A percentile compares a stretch with the other conserved stretches of the same genome.
Conservation (phyloP, 139 green algal species). For the Asterochloris erici region DNA sequence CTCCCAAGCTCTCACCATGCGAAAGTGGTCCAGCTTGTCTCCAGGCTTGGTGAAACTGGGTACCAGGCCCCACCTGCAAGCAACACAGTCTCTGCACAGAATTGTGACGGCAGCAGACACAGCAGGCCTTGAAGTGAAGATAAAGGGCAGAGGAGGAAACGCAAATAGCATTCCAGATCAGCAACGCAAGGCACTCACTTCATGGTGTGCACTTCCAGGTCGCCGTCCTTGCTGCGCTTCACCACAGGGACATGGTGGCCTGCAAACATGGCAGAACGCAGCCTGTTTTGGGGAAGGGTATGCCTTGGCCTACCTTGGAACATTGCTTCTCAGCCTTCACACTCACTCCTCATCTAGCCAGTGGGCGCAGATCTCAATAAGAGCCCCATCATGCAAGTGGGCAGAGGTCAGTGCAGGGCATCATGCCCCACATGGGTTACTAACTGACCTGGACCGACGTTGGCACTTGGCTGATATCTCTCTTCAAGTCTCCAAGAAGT, state of each 20-base stretch:
- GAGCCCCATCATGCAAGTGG: too few species aligned
- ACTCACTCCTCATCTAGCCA: too few species aligned
- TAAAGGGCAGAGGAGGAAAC: neutral
- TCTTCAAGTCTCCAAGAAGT: slow-evolving; percentile 33
- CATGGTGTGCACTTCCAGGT: slow-evolving; percentile 53
- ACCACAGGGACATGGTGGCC: slow-evolving; percentile 42
- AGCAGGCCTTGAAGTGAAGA: neutral
- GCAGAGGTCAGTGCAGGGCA: too few species aligned
- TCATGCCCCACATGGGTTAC: too few species aligned
- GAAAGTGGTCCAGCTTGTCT: slow-evolving; percentile 52
- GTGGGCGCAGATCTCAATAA: too few species aligned
- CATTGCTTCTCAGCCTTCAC: too few species aligned
- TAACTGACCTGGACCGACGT: slow-evolving; percentile 29
- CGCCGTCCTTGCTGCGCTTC: slow-evolving; percentile 9
- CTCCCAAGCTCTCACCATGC: slow-evolving; percentile 43
- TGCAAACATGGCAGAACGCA: neutral
- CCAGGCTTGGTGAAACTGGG: slow-evolving; percentile 65
- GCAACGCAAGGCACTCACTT: slow-evolving; percentile 28
- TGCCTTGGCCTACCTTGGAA: too few species aligned
- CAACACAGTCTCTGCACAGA: neutral
- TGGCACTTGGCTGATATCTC: slow-evolving; percentile 51
- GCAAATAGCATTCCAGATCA: neutral
- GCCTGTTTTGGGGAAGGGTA: too few species aligned
- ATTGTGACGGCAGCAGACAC: neutral
- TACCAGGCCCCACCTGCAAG: slow-evolving; percentile 76